Base-by-base conservation (phyloP, 2,329 filamentous ascomycete species). In the Penicillium sp. region DNA sequence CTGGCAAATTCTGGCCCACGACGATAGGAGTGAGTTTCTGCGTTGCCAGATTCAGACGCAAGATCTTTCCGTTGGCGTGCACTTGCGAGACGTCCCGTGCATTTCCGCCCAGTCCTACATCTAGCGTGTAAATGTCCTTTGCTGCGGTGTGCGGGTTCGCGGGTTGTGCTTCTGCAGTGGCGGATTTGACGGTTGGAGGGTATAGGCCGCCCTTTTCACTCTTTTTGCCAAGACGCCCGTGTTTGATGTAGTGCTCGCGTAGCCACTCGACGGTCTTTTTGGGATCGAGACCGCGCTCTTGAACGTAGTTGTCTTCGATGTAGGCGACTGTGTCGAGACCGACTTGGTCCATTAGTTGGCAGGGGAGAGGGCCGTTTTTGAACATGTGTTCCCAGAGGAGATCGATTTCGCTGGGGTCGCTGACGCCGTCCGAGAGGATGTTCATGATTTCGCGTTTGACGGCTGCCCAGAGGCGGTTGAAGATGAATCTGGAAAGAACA, bases 381-480 rank as follows among this genome's bases (percentile, higher is more conserved):
- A 83, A 80, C 58, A 73, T 73, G 8, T 82, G 60, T 24, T 66
- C 57, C 68, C 70, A 73, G 2, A 86, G 65, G 0, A 66, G 62
- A 59, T 86, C 84, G 24, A 86, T 80, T 56, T 84, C 79, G 24
- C 78, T 72, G 0, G 84, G 80, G 0, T 74, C 76, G 2, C 78
- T 78, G 1, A 86, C 82, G 0, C 78, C 83, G 55, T 86, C 83
- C 0, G 79, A 75, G 3, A 86, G 67, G 19, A 86, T 82, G 0
- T 70, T 76, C 24, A 86, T 62, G 1, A 76, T 76, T 64, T 86
- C 84, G 3, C 84, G 76, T 72, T 86, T 86, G 49, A 86, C 76
- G 0, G 84, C 83, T 0, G 84, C 84, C 84, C 84, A 86, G 0
- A 86, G 70, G 1, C 84, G 80, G 56, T 86, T 86, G 68, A 85